Evolutionary conservation across 2,329 filamentous ascomycete species (phyloP), one percentile per base, ranked within the genome.

Genomic region (Neofusicoccum laricinum): DNA sequence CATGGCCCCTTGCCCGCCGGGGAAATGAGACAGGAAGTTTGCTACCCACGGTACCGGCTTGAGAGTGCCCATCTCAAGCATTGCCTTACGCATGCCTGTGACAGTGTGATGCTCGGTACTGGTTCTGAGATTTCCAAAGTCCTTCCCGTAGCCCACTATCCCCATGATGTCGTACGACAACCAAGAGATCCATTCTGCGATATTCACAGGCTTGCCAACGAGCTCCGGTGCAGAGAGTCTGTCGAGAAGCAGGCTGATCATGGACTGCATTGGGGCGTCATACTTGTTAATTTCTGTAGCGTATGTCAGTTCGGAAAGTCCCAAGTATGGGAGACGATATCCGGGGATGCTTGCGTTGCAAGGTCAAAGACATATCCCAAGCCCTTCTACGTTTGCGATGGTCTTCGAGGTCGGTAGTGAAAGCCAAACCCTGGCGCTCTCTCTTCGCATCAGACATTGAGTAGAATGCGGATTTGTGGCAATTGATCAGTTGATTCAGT

Each of bases 91-190:
- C 25, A 30, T 30, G 25, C 25, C 25, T 30, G 25, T 6, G 25
- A 30, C 25, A 4, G 25, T 30, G 25, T 30, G 75, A 14, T 80
- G 71, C 65, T 81, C 79, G 36, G 67, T 69, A 4, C 74, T 72
- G 15, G 75, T 72, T 66, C 77, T 74, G 61, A 82, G 67, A 77
- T 80, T 78, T 36, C 74, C 73, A 67, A 82, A 80, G 48, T 78
- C 72, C 67, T 80, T 79, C 2, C 79, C 79, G 68, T 80, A 80
- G 34, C 77, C 77, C 30, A 82, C 68, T 65, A 82, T 80, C 8
- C 80, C 80, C 78, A 85, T 84, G 65, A 84, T 79, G 64, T 85
- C 82, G 66, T 84, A 81, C 10, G 80, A 76, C 34, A 84, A 70
- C 73, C 77, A 82, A 65, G 78, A 55, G 57, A 46, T 34, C 50